phyloP scores from a whole-genome alignment of 2,329 filamentous ascomycete genomes.

The Tympanopsis confertula region DNA sequence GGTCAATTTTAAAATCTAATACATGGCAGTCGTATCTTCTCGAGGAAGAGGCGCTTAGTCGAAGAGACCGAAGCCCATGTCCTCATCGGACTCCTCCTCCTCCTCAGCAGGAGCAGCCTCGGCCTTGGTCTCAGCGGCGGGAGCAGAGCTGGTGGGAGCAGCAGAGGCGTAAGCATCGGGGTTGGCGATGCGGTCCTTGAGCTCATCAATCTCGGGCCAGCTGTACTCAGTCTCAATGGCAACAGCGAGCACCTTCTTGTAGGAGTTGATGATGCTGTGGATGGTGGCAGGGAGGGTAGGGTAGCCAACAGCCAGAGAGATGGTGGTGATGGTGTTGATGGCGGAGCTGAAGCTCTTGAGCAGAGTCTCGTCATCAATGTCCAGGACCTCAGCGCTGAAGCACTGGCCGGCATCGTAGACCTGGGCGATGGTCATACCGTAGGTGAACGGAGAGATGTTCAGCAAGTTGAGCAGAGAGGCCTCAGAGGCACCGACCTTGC shows the following conservation, averaged over 20 bases:
- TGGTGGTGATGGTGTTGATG: constrained; percentile 74
- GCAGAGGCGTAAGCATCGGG: constrained; percentile 87
- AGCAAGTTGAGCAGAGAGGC: constrained; percentile 98
- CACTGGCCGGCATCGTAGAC: constrained; percentile 96
- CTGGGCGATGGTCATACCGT: constrained; percentile 91
- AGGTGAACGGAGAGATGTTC: constrained; percentile 99
- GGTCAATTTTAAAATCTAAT: background rate
- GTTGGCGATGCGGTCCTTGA: constrained; percentile 99
- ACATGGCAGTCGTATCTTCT: background rate
- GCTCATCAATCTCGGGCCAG: constrained; percentile 91
- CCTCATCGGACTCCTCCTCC: constrained; percentile 27
- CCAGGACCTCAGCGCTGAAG: constrained; percentile 75
- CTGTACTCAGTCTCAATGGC: constrained; percentile 82
- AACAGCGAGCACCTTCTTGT: constrained; percentile 92
- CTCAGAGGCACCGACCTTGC: constrained; percentile 97
- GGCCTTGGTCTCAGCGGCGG: constrained; percentile 38
- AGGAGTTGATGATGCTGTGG: constrained; percentile 90
- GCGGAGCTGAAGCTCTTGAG: constrained; percentile 70
- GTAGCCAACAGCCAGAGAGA: constrained; percentile 90
- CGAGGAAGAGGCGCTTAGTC: background rate
- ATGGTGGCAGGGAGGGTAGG: constrained; percentile 92
- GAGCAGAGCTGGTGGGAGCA: constrained; percentile 57
- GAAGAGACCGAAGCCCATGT: constrained; percentile 21
- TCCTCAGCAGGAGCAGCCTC: constrained; percentile 57
- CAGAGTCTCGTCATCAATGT: constrained; percentile 91